Conservation (phyloP, 345 rosid genomes). For the Microthlaspi erraticum region DNA sequence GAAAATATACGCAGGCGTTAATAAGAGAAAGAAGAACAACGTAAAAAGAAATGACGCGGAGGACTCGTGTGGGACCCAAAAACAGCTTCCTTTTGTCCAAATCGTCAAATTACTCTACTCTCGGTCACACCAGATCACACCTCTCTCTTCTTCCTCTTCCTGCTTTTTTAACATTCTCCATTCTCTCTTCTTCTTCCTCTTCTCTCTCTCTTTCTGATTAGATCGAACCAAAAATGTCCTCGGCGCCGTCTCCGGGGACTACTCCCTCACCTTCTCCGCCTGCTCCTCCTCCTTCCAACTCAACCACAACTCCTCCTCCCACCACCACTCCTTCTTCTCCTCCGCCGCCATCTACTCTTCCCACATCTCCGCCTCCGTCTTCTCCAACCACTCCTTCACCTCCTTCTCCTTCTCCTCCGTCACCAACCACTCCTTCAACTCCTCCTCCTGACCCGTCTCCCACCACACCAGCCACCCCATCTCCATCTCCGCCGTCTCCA, state of each 20-base stretch:
- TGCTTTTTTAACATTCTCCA: constrained; percentile 20
- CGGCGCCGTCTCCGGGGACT: constrained; percentile 56
- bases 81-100: constrained; percentile 31
- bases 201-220: constrained; percentile 6
- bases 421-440: constrained; percentile 38
- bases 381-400: constrained; percentile 29
- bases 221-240: constrained; percentile 52
- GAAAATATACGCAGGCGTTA: neutral
- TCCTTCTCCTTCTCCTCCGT: constrained; percentile 39
- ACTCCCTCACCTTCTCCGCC: constrained; percentile 50
- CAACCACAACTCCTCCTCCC: constrained; percentile 55
- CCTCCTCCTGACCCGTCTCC: constrained; percentile 54
- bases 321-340: constrained; percentile 49
- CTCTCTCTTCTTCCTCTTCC: constrained; percentile 3
- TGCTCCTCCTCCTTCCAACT: constrained; percentile 47
- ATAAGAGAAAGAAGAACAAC: neutral
- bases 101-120: constrained; percentile 3
- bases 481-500: constrained; percentile 47
- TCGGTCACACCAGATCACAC: constrained; percentile 39
- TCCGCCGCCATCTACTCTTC: constrained; percentile 45
- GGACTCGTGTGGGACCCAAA: constrained; percentile 57
- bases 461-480: constrained; percentile 44
- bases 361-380: constrained; percentile 47
- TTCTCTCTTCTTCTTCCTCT: neutral
- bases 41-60: constrained; percentile 51